A percentile compares a stretch with the other conserved stretches of the same genome.
Evolutionary conservation across 1,139 yeast species (phyloP).

Genomic region (Protomyces arabidopsidicola): DNA sequence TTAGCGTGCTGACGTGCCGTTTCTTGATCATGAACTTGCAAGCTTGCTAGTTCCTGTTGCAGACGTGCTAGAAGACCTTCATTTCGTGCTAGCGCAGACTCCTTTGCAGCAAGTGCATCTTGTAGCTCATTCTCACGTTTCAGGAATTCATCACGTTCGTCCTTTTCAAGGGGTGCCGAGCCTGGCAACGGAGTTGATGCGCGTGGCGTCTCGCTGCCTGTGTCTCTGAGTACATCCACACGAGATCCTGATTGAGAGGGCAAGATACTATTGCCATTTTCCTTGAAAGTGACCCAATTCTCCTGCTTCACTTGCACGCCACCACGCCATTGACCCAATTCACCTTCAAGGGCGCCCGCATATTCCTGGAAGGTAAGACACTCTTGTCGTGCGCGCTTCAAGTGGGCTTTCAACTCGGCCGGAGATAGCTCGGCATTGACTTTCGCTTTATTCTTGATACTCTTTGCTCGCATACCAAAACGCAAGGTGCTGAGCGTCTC

Average conservation of each 20-base stretch:
- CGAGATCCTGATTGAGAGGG: constrained; percentile 9
- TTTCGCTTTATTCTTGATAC: constrained; percentile 62
- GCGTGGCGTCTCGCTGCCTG: constrained; percentile 13
- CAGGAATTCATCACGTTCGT: constrained; percentile 37
- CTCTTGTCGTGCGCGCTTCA: constrained; percentile 49
- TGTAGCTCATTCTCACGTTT: constrained; percentile 41
- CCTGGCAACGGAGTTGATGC: constrained; percentile 28
- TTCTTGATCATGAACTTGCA: constrained; percentile 34
- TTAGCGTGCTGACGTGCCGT: constrained; percentile 34
- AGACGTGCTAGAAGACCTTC: constrained; percentile 30
- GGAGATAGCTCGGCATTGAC: constrained; percentile 65
- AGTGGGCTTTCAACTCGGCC: constrained; percentile 49
- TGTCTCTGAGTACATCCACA: constrained; percentile 17
- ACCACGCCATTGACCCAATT: constrained; percentile 50
- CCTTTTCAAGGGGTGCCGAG: constrained; percentile 28
- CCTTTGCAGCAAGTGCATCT: constrained; percentile 40
- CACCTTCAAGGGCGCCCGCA: constrained; percentile 51
- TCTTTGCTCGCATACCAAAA: constrained; percentile 76
- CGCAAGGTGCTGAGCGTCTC: constrained; percentile 76
- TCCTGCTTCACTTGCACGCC: constrained; percentile 43
- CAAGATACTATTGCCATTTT: not conserved
- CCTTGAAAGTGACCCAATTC: constrained; percentile 39
- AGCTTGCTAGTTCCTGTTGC: constrained; percentile 28
- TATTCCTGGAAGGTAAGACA: constrained; percentile 48
- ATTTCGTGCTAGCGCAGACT: constrained; percentile 36